Evolutionary conservation across 2,329 filamentous ascomycete species (phyloP).

Genomic region (Triangularia verruculosa): DNA sequence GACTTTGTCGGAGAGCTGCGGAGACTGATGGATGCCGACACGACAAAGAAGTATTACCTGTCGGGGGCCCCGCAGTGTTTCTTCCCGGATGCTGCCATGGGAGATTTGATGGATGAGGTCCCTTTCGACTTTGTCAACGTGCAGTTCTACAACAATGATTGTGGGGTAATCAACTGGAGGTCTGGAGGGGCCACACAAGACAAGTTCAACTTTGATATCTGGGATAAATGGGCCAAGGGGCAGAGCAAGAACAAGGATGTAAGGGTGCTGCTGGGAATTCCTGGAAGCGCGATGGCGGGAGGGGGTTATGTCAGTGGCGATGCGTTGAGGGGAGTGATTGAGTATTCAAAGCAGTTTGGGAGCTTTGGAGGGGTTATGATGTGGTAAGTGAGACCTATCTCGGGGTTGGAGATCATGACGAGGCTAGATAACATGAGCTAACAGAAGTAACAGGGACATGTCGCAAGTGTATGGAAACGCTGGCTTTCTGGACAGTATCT

Average conservation of each 20-base stretch:
- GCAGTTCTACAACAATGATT: slow-evolving; percentile 70
- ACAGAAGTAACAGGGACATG: slow-evolving; percentile 48
- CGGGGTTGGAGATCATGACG: background rate
- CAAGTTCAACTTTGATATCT: slow-evolving; percentile 61
- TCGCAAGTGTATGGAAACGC: slow-evolving; percentile 57
- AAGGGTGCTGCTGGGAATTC: slow-evolving; percentile 61
- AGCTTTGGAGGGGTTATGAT: slow-evolving; percentile 65
- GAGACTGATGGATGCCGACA: slow-evolving; percentile 50
- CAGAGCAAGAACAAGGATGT: slow-evolving; percentile 56
- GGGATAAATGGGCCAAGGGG: slow-evolving; percentile 63
- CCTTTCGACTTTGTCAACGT: slow-evolving; percentile 59
- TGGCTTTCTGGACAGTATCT: slow-evolving; percentile 51
- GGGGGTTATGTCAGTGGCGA: slow-evolving; percentile 51
- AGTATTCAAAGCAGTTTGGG: slow-evolving; percentile 51
- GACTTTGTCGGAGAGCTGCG: slow-evolving; percentile 60
- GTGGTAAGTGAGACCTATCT: slow-evolving; percentile 50
- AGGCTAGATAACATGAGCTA: slow-evolving; percentile 28
- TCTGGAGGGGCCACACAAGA: slow-evolving; percentile 44
- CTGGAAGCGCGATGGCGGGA: slow-evolving; percentile 51
- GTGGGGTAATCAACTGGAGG: slow-evolving; percentile 54
- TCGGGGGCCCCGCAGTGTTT: slow-evolving; percentile 67
- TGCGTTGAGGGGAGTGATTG: slow-evolving; percentile 49
- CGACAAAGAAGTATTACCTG: slow-evolving; percentile 55
- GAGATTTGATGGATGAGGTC: slow-evolving; percentile 54
- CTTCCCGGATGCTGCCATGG: slow-evolving; percentile 60